These are phyloP conservation scores for Friedmanniomyces endolithicus DNA, from an alignment of 495 filamentous ascomycete species.

Conservation along the genomic window DNA sequence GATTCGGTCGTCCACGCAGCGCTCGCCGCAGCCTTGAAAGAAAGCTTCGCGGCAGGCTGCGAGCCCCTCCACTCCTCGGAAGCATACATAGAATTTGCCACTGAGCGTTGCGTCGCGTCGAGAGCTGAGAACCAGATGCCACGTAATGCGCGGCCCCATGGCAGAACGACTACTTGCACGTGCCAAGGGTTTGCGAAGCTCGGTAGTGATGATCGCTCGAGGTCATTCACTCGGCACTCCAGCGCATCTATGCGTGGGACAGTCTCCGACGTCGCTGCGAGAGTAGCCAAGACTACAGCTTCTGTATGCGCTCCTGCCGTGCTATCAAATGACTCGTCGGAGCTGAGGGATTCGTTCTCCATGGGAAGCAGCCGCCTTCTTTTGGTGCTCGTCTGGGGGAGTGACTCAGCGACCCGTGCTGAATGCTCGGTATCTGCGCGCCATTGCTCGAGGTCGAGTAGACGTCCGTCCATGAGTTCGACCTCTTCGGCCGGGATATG, in stretches of 20 bases:
- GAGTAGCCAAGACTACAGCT: slow-evolving; percentile 26
- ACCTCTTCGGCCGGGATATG: slow-evolving; percentile 44
- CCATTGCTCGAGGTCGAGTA: slow-evolving; percentile 50
- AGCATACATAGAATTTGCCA: slow-evolving; percentile 28
- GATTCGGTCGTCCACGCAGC: slow-evolving; percentile 32
- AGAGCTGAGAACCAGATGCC: slow-evolving; percentile 46
- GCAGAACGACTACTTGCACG: slow-evolving; percentile 56
- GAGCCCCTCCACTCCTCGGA: slow-evolving; percentile 42
- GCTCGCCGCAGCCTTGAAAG: slow-evolving; percentile 6
- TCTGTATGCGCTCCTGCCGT: slow-evolving; percentile 25
- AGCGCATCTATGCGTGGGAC: slow-evolving; percentile 37
- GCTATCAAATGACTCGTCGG: slow-evolving; percentile 25
- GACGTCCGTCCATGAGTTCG: slow-evolving; percentile 44
- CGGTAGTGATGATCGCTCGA: slow-evolving; percentile 44
- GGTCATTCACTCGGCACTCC: slow-evolving; percentile 42
- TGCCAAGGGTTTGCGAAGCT: slow-evolving; percentile 49
- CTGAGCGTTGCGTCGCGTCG: slow-evolving; percentile 34
- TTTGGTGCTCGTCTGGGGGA: not conserved
- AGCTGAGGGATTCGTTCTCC: slow-evolving; percentile 7
- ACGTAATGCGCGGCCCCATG: slow-evolving; percentile 46
- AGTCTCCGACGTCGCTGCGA: slow-evolving; percentile 27
- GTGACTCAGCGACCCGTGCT: not conserved
- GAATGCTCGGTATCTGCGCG: slow-evolving; percentile 46
- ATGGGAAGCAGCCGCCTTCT: slow-evolving; percentile 3
- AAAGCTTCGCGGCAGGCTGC: slow-evolving; percentile 2